A percentile compares a stretch with the other conserved stretches of the same genome.
These are phyloP conservation scores for Pseudoperonospora humuli DNA, from an alignment of 352 stramenopile genomes.

Conservation along the genomic window DNA sequence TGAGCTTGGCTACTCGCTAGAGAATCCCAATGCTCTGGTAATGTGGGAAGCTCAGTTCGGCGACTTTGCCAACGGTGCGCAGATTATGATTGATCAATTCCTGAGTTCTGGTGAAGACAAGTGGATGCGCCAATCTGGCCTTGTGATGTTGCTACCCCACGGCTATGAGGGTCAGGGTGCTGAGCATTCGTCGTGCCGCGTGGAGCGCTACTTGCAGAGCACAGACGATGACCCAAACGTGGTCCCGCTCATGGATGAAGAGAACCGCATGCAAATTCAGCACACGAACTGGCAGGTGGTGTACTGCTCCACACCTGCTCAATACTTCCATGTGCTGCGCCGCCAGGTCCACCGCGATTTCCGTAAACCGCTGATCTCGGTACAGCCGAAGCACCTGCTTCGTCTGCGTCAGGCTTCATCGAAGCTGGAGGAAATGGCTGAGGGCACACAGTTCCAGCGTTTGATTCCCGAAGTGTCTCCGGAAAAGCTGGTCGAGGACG, in stretches of 20 bases:
- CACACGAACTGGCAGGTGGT: slow-evolving; percentile 96
- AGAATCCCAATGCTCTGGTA: slow-evolving; percentile 94
- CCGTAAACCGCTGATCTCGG: slow-evolving; percentile 94
- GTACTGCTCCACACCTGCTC: slow-evolving; percentile 91
- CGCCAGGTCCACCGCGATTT: slow-evolving; percentile 95
- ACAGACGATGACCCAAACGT: slow-evolving; percentile 93
- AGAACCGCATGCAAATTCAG: slow-evolving; percentile 96
- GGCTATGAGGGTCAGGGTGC: slow-evolving; percentile 95
- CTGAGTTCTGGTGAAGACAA: slow-evolving; percentile 94
- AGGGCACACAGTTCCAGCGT: slow-evolving; percentile 89
- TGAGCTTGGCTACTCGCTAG: slow-evolving; percentile 91
- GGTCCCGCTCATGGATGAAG: slow-evolving; percentile 87
- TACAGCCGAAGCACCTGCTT: slow-evolving; percentile 94
- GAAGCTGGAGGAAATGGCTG: slow-evolving; percentile 89
- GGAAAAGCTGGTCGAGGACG: slow-evolving; percentile 40
- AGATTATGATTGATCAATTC: slow-evolving; percentile 98
- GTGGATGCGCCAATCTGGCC: slow-evolving; percentile 92
- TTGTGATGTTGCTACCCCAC: slow-evolving; percentile 93
- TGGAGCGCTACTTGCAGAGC: slow-evolving; percentile 93
- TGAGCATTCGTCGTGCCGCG: slow-evolving; percentile 92
- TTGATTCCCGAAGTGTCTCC: slow-evolving; percentile 80
- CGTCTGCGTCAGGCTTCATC: slow-evolving; percentile 88
- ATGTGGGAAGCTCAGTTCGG: slow-evolving; percentile 95
- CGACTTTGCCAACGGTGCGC: slow-evolving; percentile 94
- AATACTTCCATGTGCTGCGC: slow-evolving; percentile 90